Conservation (phyloP, 192 early-diverging fungal genomes). For the Umbelopsis sp. region DNA sequence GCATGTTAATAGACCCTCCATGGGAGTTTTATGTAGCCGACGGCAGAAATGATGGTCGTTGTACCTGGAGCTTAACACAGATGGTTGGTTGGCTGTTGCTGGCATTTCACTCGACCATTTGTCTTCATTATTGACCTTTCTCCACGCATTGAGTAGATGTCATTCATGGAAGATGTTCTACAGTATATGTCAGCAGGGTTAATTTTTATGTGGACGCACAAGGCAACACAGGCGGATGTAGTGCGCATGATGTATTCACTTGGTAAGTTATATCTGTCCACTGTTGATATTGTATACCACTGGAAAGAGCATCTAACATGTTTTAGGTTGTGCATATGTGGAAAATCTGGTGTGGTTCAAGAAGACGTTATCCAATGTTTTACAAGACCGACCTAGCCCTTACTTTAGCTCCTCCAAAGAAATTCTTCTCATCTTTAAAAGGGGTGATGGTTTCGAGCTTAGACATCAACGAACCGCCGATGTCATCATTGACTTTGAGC, state of each 20-base stretch:
- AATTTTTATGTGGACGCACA: constrained; percentile 61
- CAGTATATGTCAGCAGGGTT: constrained; percentile 50
- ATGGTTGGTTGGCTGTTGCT: constrained; percentile 30
- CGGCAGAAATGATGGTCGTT: constrained; percentile 45
- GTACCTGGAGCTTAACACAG: constrained; percentile 34
- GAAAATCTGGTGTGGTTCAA: constrained; percentile 67
- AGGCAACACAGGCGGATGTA: constrained; percentile 52
- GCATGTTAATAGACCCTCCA: constrained; percentile 58
- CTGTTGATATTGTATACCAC: too few species aligned
- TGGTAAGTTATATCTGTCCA: constrained; percentile 29
- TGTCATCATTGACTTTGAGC: constrained; percentile 62
- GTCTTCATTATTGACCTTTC: neutral
- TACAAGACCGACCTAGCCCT: constrained; percentile 45
- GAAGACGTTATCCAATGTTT: constrained; percentile 47
- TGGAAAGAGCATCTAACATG: neutral
- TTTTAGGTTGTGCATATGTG: constrained; percentile 55
- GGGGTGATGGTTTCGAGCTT: constrained; percentile 60
- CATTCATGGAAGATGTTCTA: constrained; percentile 45
- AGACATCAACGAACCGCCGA: constrained; percentile 61
- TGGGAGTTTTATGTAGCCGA: constrained; percentile 58
- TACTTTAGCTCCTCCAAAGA: constrained; percentile 57
- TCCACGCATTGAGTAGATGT: constrained; percentile 2
- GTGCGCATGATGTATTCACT: constrained; percentile 54
- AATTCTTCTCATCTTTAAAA: constrained; percentile 61
- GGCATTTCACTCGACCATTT: neutral